Conservation (phyloP, 768 basidiomycete genomes). For the Artomyces pyxidatus region DNA sequence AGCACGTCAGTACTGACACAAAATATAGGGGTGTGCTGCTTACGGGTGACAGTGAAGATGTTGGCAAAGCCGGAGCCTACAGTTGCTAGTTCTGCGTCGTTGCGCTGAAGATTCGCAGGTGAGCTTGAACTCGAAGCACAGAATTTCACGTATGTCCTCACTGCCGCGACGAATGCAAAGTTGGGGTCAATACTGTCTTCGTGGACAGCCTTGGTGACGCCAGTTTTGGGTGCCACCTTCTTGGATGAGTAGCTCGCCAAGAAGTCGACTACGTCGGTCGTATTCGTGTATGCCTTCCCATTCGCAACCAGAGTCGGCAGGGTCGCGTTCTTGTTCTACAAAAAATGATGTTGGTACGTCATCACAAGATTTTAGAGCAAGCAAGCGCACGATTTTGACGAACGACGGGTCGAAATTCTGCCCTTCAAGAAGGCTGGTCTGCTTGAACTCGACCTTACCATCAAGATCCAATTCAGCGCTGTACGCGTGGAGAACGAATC, state of each 20-base stretch:
- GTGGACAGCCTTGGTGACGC: not conserved
- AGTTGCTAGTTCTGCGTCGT: not conserved
- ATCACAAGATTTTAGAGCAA: too few species aligned
- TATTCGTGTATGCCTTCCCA: not conserved
- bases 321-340: not conserved
- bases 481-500: conserved; percentile 16
- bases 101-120: conserved; percentile 20
- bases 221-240: not conserved
- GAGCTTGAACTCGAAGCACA: not conserved
- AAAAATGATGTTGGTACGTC: too few species aligned
- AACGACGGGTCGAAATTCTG: not conserved
- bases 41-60: not conserved
- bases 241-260: not conserved
- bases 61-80: not conserved
- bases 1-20: not conserved
- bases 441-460: not conserved
- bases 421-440: not conserved
- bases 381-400: not conserved
- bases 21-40: conserved; percentile 5
- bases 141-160: too few species aligned
- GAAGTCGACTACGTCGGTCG: not conserved
- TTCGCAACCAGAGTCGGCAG: not conserved
- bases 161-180: not conserved
- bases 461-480: not conserved
- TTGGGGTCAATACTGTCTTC: not conserved